Evolutionary conservation across 1,284 basidiomycete genomes (phyloP).

Genomic region (Leccinum subatratum): DNA sequence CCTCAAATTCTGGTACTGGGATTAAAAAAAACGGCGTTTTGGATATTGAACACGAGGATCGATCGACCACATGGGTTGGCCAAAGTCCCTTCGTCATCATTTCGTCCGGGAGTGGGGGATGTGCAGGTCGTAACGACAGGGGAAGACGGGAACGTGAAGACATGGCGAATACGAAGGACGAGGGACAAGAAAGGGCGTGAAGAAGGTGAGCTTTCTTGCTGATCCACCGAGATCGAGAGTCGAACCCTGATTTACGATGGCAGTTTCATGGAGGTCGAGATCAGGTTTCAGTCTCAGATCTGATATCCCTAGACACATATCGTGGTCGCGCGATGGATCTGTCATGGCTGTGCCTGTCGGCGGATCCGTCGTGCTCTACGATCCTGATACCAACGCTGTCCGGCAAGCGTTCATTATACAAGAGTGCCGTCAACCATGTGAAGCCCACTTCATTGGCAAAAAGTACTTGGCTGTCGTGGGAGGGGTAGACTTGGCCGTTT

Average conservation of each 20-base stretch:
- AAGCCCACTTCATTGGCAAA: slow-evolving; percentile 62
- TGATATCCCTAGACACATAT: slow-evolving; percentile 59
- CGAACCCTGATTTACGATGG: slow-evolving; percentile 9
- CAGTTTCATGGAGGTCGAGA: slow-evolving; percentile 76
- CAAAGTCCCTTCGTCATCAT: slow-evolving; percentile 65
- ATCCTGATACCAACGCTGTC: slow-evolving; percentile 65
- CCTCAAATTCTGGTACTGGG: slow-evolving; percentile 91
- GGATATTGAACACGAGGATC: slow-evolving; percentile 85
- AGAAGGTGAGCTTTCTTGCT: slow-evolving; percentile 42
- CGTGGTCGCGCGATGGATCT: slow-evolving; percentile 86
- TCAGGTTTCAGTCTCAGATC: slow-evolving; percentile 69
- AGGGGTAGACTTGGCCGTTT: slow-evolving; percentile 57
- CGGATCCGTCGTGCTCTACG: slow-evolving; percentile 72
- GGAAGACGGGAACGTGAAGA: slow-evolving; percentile 64
- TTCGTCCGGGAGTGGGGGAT: slow-evolving; percentile 47
- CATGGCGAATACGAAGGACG: slow-evolving; percentile 58
- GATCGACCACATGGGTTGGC: slow-evolving; percentile 79
- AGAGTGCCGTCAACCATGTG: slow-evolving; percentile 43
- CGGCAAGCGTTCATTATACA: slow-evolving; percentile 60
- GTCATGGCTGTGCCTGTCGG: slow-evolving; percentile 76
- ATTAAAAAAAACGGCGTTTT: slow-evolving; percentile 49
- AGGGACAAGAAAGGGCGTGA: slow-evolving; percentile 40
- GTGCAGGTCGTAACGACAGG: slow-evolving; percentile 60
- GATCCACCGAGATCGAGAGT: background rate
- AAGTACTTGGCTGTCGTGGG: slow-evolving; percentile 58